phyloP scores from a whole-genome alignment of 2,329 filamentous ascomycete species.

The Penicillium sp. region DNA sequence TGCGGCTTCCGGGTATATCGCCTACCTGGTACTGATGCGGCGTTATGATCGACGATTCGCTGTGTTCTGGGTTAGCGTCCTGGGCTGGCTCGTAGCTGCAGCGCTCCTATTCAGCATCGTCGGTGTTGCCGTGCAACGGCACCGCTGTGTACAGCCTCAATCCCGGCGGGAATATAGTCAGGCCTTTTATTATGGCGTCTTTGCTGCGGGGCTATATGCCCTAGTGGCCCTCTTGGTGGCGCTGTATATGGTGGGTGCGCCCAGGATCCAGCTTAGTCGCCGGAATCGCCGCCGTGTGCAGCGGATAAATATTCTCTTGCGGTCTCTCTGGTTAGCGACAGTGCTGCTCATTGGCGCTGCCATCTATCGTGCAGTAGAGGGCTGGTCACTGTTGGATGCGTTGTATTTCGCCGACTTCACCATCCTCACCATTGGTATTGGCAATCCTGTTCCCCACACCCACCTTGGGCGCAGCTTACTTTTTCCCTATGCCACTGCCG shows the following conservation, averaged over 20 bases:
- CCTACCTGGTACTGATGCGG: background rate
- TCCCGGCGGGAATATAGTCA: background rate
- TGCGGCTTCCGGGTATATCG: background rate
- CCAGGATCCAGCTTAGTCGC: background rate
- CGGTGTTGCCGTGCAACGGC: background rate
- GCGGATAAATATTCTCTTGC: background rate
- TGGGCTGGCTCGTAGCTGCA: background rate
- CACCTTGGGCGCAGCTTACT: background rate
- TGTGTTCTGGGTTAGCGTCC: background rate
- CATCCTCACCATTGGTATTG: background rate
- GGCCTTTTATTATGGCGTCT: background rate
- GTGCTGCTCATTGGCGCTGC: background rate
- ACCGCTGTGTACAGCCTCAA: background rate
- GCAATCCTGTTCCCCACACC: background rate
- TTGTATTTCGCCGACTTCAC: background rate
- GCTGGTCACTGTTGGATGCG: background rate
- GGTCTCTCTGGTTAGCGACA: background rate
- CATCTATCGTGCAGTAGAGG: background rate
- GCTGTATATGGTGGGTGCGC: background rate
- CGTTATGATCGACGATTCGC: background rate
- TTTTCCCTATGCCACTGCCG: background rate
- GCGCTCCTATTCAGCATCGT: background rate
- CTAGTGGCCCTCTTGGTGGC: background rate
- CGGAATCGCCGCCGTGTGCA: background rate
- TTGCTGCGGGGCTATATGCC: background rate